Evolutionary conservation across 192 early-diverging fungal genomes (phyloP).

Genomic region (Podila horticola): DNA sequence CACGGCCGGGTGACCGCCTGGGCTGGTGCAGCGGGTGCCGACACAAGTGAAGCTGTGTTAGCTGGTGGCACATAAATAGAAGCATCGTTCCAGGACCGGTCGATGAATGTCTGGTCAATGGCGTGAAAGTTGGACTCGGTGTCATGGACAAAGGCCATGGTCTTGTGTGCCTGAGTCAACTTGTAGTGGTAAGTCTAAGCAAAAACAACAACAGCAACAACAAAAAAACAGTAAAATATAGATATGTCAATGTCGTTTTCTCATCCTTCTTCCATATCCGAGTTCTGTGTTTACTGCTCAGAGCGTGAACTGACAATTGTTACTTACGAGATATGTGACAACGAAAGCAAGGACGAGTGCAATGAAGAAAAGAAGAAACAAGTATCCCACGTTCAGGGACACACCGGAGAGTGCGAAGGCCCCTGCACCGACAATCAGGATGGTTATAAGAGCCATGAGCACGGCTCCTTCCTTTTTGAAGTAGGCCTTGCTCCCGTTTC

Average conservation of each 20-base stretch:
- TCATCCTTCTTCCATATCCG: neutral
- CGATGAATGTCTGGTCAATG: neutral
- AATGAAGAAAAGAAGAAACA: slow-evolving; percentile 12
- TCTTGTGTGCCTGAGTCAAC: slow-evolving; percentile 23
- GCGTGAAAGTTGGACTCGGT: slow-evolving; percentile 1
- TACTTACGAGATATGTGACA: slow-evolving; percentile 17
- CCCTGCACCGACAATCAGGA: slow-evolving; percentile 16
- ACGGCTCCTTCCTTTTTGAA: slow-evolving; percentile 18
- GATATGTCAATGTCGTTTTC: neutral
- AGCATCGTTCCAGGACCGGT: slow-evolving; percentile 23
- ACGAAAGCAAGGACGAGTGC: slow-evolving; percentile 2
- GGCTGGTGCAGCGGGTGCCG: neutral
- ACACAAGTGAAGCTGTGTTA: neutral
- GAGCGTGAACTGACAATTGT: no score
- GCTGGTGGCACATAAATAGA: slow-evolving; percentile 13
- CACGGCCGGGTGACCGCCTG: slow-evolving; percentile 2
- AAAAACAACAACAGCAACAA: no score
- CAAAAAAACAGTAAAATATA: no score
- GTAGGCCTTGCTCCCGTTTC: slow-evolving; percentile 13
- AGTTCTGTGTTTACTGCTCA: neutral
- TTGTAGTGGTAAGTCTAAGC: slow-evolving; percentile 21
- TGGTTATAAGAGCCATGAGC: slow-evolving; percentile 4
- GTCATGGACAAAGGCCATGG: slow-evolving; percentile 8
- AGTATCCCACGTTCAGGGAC: slow-evolving; percentile 5
- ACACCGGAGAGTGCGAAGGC: slow-evolving; percentile 15